Base-by-base conservation (phyloP, 2,329 filamentous ascomycete genomes). In the Fusarium mexicanum region DNA sequence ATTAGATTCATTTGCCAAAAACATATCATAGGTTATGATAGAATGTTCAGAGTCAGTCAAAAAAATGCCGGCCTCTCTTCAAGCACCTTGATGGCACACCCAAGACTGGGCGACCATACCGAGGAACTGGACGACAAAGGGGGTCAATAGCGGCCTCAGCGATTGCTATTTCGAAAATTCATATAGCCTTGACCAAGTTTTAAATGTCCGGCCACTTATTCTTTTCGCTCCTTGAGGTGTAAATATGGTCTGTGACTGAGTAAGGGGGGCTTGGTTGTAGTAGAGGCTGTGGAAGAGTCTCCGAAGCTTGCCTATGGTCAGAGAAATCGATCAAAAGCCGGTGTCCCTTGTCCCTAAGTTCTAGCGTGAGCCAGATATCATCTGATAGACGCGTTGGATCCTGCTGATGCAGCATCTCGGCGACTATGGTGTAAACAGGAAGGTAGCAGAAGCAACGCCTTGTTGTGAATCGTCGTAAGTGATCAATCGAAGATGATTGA, bases 381-480 rank as follows among this genome's bases (percentile, higher is more conserved):
- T 55, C 13, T 33, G 10, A 18, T 26, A 37, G 16, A 14, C 17
- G 14, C 3, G 6, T 14, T 29, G 10, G 17, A 41, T 18, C 24
- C 16, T n/a, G 29, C 31, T 46, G 46, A n/a, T 16, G 35, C 37
- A 31, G 8, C 3, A 24, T 18, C 18, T 41, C 55, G 44, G 43
- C 13, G 37, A 35, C 22, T 37, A n/a, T 33, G 17, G 29, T 20
- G 37, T 35, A 43, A 69, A 69, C 29, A 69, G 66, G 66, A 66
- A 60, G 66, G 66, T 66, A 54, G 24, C 31, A 70, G 48, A 59
- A 17, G 41, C 9, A 26, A 33, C 38, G 12, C 20, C 37, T 46
- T 38, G 29, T 44, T 40, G 22, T 46, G 35, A 50, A 38, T 13
- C 14, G 33, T 69, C 20, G n/a, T 33, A 37, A 24, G 22, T 47